Evolutionary conservation across 352 stramenopile species (phyloP).

Genomic region (Globisporangium emineosum): DNA sequence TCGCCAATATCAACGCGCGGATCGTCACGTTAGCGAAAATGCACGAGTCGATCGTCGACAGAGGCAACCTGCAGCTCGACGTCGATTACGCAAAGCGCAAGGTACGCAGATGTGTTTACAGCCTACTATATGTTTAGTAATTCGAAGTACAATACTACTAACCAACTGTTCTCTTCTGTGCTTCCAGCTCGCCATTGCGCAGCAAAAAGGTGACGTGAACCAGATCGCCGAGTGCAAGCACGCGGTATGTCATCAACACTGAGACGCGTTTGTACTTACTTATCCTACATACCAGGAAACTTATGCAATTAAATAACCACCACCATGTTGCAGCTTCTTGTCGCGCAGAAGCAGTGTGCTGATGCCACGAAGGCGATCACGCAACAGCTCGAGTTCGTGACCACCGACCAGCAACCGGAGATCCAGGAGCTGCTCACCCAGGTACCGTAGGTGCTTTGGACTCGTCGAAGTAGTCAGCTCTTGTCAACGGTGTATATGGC

Average conservation of each 20-base stretch:
- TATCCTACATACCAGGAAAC: too few relatives aligned
- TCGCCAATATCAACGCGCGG: slow-evolving; percentile 38
- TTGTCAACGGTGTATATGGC: too few relatives aligned
- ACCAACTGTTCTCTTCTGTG: not conserved
- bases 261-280: too few relatives aligned
- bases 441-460: too few relatives aligned
- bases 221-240: slow-evolving; percentile 54
- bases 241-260: slow-evolving; percentile 26
- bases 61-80: slow-evolving; percentile 52
- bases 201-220: slow-evolving; percentile 61
- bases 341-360: slow-evolving; percentile 13
- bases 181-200: slow-evolving; percentile 40
- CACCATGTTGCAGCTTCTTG: slow-evolving; percentile 1
- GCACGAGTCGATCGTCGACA: slow-evolving; percentile 37
- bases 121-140: too few relatives aligned
- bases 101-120: slow-evolving; percentile 30
- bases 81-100: slow-evolving; percentile 71
- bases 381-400: slow-evolving; percentile 21
- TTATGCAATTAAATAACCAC: not conserved
- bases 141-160: too few relatives aligned
- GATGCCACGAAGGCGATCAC: slow-evolving; percentile 18
- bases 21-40: slow-evolving; percentile 37
- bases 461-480: too few relatives aligned
- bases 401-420: slow-evolving; percentile 24
- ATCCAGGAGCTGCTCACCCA: slow-evolving; percentile 25